These are phyloP conservation scores for Russula emetica DNA, from an alignment of 768 basidiomycete species.

Conservation along the genomic window DNA sequence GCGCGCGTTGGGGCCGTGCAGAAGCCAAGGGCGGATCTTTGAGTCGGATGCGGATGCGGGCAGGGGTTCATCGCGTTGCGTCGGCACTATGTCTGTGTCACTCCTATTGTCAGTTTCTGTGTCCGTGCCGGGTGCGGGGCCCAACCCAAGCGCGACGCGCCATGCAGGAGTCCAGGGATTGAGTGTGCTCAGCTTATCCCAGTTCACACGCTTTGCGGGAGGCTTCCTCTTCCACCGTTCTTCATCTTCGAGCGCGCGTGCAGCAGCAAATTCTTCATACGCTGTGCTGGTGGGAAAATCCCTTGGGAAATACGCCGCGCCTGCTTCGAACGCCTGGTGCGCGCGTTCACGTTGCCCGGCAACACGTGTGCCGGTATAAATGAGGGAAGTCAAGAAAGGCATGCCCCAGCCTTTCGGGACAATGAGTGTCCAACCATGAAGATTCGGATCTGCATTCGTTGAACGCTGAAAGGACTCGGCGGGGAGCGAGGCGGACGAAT, in stretches of 20 bases:
- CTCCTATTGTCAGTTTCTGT: constrained; percentile 6
- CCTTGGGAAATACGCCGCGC: constrained; percentile 68
- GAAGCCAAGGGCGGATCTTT: constrained; percentile 56
- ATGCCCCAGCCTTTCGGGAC: constrained; percentile 88
- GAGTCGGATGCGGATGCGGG: constrained; percentile 9
- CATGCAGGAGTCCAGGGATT: constrained; percentile 80
- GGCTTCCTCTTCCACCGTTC: constrained; percentile 75
- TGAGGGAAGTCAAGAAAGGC: constrained; percentile 81
- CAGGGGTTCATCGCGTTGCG: constrained; percentile 48
- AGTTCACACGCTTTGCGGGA: constrained; percentile 81
- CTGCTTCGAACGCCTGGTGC: constrained; percentile 80
- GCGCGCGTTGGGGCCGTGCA: constrained; percentile 52
- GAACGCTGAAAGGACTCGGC: constrained; percentile 11
- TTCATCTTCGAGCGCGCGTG: constrained; percentile 51
- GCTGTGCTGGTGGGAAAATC: constrained; percentile 65
- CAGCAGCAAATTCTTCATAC: constrained; percentile 47
- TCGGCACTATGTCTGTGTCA: constrained; percentile 43
- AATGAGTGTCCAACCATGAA: constrained; percentile 87
- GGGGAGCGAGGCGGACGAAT: constrained; percentile 26
- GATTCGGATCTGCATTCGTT: constrained; percentile 28
- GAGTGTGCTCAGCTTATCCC: constrained; percentile 53
- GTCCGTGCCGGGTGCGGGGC: constrained; percentile 7
- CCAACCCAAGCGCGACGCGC: constrained; percentile 60
- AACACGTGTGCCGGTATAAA: constrained; percentile 77
- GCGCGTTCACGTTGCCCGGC: constrained; percentile 80